Evolutionary conservation across 352 stramenopile species (phyloP), one percentile per base, ranked within the genome.

Genomic region (Phytophthora fragariae): DNA sequence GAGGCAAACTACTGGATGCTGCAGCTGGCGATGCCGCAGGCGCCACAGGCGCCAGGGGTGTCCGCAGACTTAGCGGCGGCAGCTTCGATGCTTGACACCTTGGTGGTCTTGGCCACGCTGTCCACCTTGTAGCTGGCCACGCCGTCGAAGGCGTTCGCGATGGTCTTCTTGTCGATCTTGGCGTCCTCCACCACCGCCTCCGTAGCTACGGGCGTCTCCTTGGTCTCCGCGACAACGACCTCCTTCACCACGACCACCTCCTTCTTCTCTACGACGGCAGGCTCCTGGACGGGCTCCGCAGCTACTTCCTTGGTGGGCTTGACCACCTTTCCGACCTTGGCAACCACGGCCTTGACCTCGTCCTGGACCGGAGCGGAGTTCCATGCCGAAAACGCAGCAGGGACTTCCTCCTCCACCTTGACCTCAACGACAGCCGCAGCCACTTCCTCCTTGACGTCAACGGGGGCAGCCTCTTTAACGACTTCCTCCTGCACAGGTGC

Each of bases 41-140:
- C 53, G 35, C 77, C 77, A 41, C 77, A 82, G 3, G 65, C 52
- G 35, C 55, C 73, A 10, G 73, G 58, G 14, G 71, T 52, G 33
- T 74, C 66, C 1, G 71, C 50, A 14, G 70, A 68, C 44, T 70
- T 75, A 35, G 62, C 56, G 19, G 52, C 50, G 2, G 57, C 56
- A 9, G 77, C 68, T 49, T 81, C 75, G 6, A 72, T 62, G 47
- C 29, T 70, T 27, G 68, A 50, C 12, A 70, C 27, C 57, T 72
- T 80, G 56, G 76, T 81, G 62, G 64, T 15, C 41, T 71, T 73
- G 53, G 53, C 46, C 49, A 82, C 66, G 57, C 77, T 84, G 57
- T 79, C 69, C n/a, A 64, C 65, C 68, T 79, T 75, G 72, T 84
- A 82, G 65, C 71, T 79, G 49, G 68, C 61, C 33, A 83, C 66